Percentiles rank a stretch among this genome's conserved stretches.
These are phyloP conservation scores for Calonectria crousiana DNA, from an alignment of 2,329 filamentous ascomycete species.

Conservation along the genomic window DNA sequence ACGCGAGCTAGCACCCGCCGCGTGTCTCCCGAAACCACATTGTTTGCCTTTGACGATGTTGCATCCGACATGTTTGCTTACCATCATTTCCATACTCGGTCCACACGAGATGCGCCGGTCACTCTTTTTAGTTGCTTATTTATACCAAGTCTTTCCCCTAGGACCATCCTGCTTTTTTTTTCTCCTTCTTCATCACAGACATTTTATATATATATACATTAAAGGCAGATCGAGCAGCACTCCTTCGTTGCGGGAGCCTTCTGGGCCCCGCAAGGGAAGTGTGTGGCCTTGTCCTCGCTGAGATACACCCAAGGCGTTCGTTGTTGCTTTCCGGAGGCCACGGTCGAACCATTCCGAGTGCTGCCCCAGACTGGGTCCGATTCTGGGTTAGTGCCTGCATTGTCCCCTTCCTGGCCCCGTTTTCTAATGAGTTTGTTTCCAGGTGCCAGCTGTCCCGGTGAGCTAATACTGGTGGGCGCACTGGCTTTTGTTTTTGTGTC, in stretches of 20 bases:
- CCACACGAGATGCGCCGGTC: not conserved
- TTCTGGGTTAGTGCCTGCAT: not conserved
- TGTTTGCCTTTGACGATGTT: not conserved
- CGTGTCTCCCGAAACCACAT: not conserved
- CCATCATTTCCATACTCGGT: not conserved
- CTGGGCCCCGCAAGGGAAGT: not conserved
- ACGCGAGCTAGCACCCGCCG: not conserved
- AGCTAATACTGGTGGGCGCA: not conserved
- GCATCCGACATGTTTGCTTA: not conserved
- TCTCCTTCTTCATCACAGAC: not conserved
- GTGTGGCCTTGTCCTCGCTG: not conserved
- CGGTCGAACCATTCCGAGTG: not conserved
- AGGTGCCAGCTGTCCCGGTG: not conserved
- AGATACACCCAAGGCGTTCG: not conserved
- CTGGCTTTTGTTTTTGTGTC: not conserved
- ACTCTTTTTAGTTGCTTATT: not conserved
- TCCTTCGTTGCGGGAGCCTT: not conserved
- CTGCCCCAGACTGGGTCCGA: not conserved
- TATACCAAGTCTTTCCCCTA: not conserved
- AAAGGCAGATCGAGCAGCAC: not conserved
- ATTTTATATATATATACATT: not conserved
- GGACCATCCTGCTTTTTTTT: not conserved
- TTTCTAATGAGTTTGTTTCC: not conserved
- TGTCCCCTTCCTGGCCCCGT: not conserved
- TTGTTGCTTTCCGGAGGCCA: not conserved